phyloP scores from a whole-genome alignment of 2,329 filamentous ascomycete species.

The Botrytis porri region DNA sequence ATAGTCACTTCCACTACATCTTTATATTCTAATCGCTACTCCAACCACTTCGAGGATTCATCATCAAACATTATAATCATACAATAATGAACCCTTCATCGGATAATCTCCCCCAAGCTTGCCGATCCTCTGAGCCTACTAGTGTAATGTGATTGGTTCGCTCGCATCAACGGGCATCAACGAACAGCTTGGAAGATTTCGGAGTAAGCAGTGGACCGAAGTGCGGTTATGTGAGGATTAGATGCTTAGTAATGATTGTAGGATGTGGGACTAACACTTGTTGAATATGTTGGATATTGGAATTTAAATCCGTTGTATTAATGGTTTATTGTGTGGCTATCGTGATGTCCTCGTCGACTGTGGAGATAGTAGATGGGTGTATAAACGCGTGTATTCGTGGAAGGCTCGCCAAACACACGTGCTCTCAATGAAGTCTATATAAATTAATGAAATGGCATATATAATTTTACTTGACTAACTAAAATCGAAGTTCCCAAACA shows the following conservation, averaged over 20 bases:
- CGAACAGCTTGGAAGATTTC: not conserved
- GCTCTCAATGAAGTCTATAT: not conserved
- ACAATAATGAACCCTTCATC: not conserved
- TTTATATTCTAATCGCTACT: not conserved
- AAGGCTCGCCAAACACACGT: not conserved
- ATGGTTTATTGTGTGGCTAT: not conserved
- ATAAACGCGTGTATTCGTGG: not conserved
- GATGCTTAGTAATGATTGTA: not conserved
- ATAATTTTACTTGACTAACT: not conserved
- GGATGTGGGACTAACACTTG: not conserved
- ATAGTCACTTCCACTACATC: not conserved
- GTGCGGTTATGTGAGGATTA: not conserved
- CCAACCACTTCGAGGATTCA: not conserved
- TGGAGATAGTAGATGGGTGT: not conserved
- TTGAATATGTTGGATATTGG: not conserved
- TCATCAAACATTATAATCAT: not conserved
- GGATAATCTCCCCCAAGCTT: not conserved
- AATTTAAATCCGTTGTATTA: not conserved
- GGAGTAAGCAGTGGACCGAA: not conserved
- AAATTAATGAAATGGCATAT: not conserved
- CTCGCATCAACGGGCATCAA: not conserved
- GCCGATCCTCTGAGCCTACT: accelerated
- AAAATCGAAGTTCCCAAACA: not conserved
- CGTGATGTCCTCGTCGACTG: not conserved
- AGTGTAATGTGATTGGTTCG: not conserved